Base-by-base conservation (phyloP, 2,329 filamentous ascomycete species). In the Alternaria novae-zelandiae region DNA sequence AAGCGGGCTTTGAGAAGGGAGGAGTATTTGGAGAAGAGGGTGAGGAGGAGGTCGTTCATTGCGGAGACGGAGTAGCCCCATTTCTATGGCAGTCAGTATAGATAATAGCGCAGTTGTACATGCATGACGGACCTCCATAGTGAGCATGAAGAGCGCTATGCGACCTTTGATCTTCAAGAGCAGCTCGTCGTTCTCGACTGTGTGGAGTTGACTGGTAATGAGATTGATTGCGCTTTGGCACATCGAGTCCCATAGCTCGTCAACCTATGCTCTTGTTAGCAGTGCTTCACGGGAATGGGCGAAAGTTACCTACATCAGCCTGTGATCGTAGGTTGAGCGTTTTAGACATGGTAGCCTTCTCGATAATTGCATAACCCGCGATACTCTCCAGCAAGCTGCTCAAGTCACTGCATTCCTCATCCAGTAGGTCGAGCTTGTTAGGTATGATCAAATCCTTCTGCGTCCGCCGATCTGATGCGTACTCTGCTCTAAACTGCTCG, bases 191-290 rank as follows among this genome's bases (percentile, higher is more conserved):
- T 96, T 96, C 62, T 89, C 89, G n/a, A 99, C 88, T 44, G 90
- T 88, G 54, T 88, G 86, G 5, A 99, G 83, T 0, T 93, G 91
- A 70, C 90, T 92, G 1, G 90, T 90, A 66, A 97, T 96, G 51
- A 98, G 84, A 9, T 86, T 87, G 69, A 98, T 93, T 0, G 93
- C 91, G 47, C 91, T 90, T 74, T 94, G 92, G 76, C 95, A 98
- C 92, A 98, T 96, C 0, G 94, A 97, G 74, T 98, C 95, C 96
- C 96, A 99, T 3, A 99, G 84, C 80, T 98, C 96, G 75, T 99
- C 96, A n/a, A 97, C 89, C 91, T 94, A 28, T 49, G 28, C 41
- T 12, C 25, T 28, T 7, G 32, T 69, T 49, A 68, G 65, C 25
- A 3, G 46, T 30, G 46, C 17, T 21, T 17, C 13, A 9, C 6